A percentile compares a stretch with the other conserved stretches of the same genome.
phyloP scores from a whole-genome alignment of 2,329 filamentous ascomycete species.

The Xylariaceae sp. region DNA sequence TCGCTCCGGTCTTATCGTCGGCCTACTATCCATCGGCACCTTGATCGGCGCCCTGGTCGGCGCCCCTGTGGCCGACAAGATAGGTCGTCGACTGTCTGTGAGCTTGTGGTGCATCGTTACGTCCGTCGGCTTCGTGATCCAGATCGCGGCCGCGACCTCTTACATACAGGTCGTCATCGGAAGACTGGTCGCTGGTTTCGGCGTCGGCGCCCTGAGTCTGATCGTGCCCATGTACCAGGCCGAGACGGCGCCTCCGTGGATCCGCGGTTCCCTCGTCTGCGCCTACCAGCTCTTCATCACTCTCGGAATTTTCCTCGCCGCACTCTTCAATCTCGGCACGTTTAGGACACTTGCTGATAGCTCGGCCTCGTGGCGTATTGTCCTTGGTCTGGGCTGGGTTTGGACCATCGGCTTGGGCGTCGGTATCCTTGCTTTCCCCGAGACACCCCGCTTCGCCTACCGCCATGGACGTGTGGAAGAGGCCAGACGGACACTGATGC shows the following conservation, averaged over 20 bases:
- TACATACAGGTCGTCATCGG: constrained; percentile 66
- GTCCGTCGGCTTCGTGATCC: constrained; percentile 61
- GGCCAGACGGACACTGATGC: constrained; percentile 43
- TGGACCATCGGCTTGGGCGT: constrained; percentile 44
- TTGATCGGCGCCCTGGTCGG: constrained; percentile 54
- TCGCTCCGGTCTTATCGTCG: constrained; percentile 55
- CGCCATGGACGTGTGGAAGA: constrained; percentile 41
- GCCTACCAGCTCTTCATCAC: constrained; percentile 70
- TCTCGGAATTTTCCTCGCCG: constrained; percentile 57
- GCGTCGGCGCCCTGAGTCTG: constrained; percentile 60
- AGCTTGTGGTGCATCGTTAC: constrained; percentile 56
- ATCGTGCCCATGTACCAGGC: constrained; percentile 68
- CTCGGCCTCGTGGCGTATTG: constrained; percentile 55
- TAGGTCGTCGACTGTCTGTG: constrained; percentile 60
- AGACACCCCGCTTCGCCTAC: constrained; percentile 48
- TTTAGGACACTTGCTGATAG: constrained; percentile 35
- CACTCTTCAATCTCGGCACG: constrained; percentile 60
- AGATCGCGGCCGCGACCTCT: constrained; percentile 47
- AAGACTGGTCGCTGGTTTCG: constrained; percentile 59
- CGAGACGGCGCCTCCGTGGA: constrained; percentile 62
- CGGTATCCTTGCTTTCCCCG: constrained; percentile 46
- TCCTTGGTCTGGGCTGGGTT: constrained; percentile 48
- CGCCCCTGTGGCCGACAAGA: constrained; percentile 59
- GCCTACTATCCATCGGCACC: constrained; percentile 53
- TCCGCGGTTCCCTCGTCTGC: constrained; percentile 60